A percentile compares a stretch with the other conserved stretches of the same genome.
Evolutionary conservation across 352 stramenopile species (phyloP).

Genomic region (Globisporangium solare): DNA sequence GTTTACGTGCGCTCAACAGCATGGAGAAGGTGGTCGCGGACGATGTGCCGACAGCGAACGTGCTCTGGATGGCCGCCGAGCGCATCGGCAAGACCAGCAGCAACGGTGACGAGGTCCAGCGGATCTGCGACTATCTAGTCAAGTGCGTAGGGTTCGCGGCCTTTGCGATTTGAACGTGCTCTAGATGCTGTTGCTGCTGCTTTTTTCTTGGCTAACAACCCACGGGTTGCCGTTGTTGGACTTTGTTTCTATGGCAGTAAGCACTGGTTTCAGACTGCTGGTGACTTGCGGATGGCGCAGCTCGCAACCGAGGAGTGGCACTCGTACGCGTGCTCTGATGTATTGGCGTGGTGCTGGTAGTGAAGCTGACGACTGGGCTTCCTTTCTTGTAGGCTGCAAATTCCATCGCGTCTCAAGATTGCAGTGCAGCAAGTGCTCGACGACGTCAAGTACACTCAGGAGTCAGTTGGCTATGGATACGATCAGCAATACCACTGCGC

Average conservation of each 20-base stretch:
- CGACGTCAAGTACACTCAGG: slow-evolving; percentile 14
- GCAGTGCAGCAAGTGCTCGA: slow-evolving; percentile 60
- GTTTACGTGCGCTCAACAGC: neutral
- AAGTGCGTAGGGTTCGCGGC: slow-evolving; percentile 22
- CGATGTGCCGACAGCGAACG: slow-evolving; percentile 27
- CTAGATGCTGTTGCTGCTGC: too few relatives aligned
- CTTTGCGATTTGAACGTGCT: too few relatives aligned
- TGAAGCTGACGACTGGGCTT: neutral
- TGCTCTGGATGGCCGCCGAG: slow-evolving; percentile 52
- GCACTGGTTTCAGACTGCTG: slow-evolving; percentile 65
- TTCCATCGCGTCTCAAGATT: slow-evolving; percentile 56
- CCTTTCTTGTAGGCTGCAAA: slow-evolving; percentile 28
- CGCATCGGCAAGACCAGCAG: slow-evolving; percentile 41
- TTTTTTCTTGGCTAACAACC: neutral
- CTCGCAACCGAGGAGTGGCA: slow-evolving; percentile 43
- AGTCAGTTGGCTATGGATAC: slow-evolving; percentile 13
- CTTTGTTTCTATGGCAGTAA: slow-evolving; percentile 24
- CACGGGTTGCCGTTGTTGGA: slow-evolving; percentile 1
- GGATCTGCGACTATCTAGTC: slow-evolving; percentile 58
- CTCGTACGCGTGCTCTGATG: slow-evolving; percentile 24
- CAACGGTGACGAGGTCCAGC: slow-evolving; percentile 43
- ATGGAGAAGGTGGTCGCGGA: slow-evolving; percentile 17
- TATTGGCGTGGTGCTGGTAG: too few relatives aligned
- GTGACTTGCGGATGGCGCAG: slow-evolving; percentile 41
- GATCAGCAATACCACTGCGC: slow-evolving; percentile 2